Evolutionary conservation across 805 yeast genomes (phyloP), one percentile per base, ranked within the genome.

Genomic region (Sungouiella thailandica): DNA sequence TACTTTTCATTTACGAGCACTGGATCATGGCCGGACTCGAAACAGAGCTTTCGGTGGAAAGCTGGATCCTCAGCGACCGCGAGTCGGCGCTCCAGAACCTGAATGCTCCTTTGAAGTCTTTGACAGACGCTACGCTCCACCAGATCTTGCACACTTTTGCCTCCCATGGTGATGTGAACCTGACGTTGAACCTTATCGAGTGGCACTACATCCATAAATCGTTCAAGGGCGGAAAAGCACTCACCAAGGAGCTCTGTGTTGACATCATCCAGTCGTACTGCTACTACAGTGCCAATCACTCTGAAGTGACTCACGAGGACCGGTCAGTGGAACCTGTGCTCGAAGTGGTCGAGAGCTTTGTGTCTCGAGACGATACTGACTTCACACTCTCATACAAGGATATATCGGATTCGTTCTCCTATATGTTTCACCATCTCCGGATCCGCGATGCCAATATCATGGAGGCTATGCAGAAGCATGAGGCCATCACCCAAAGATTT

Each of bases 261-360:
- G 52, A 51, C 17, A 52, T 66, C 3, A 50, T 66, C 2, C 57
- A 57, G 23, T 52, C 70, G 0, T 64, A 66, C 34, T 64, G 70
- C 35, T 23, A 4, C 17, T 50, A 51, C 39, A 40, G 48, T 25
- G 25, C 29, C 1, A 26, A 32, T 10, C 24, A 24, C 3, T 34
- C 34, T 2, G 35, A 32, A 11, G 32, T 33, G 9, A 33, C 32
- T 13, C 39, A 28, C 6, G 33, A 42, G 2, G 68, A 62, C 36
- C 36, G 40, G 1, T 50, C 60, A 16, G 47, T 64, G 14, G 50
- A 47, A 35, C 29, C 51, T 3, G 57, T 65, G 1, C 29, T 66
- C 23, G 63, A 58, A 25, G 61, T 65, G 4, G 27, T 65, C 10
- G 54, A 56, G 5, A 49, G 53, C 11, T 55, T 61, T 28, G 32